Evolutionary conservation across 1,284 basidiomycete genomes (phyloP), one percentile per base, ranked within the genome.

Genomic region (Entoloma clypeatum): DNA sequence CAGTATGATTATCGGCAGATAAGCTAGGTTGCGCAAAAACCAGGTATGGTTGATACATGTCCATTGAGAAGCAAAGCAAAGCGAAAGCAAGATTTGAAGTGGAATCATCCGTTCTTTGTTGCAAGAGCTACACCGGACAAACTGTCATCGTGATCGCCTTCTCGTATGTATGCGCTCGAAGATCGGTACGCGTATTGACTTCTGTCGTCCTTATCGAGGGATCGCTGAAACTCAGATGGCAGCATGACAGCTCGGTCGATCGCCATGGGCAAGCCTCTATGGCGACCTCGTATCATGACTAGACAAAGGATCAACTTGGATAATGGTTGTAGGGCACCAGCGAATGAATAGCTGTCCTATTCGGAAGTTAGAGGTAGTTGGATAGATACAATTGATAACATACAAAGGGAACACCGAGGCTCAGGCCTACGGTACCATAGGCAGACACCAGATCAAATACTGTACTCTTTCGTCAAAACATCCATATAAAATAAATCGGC

Each of bases 261-360:
- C 11, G 92, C 91, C 11, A 87, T 83, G 0, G 89, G 88, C 4
- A 92, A 65, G 25, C 92, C 92, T 34, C 95, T 81, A 63, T 98
- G 94, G 8, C 93, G 76, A 6, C 94, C 94, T 48, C 94, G 83
- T 41, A 98, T 71, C 91, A 98, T 97, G 51, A 97, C 92, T 3
- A 75, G 59, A 52, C 79, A 81, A 14, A 97, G 60, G 39, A 97
- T 82, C 16, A 98, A 72, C 63, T 97, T 98, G 0, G 92, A 93
- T 3, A 96, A 64, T 0, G 85, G 79, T 6, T 74, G 69, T 48
- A 95, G 80, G 5, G 83, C 75, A 1, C 92, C 93, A 5, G 80
- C 81, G 38, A 96, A 76, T 0, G 90, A 92, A 55, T 79, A 89
- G 54, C 83, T 84, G 55, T 74, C 68, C 86, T 87, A 38, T 2